Conservation (phyloP, 495 filamentous ascomycete species). For the Aspergillus conjunctus region DNA sequence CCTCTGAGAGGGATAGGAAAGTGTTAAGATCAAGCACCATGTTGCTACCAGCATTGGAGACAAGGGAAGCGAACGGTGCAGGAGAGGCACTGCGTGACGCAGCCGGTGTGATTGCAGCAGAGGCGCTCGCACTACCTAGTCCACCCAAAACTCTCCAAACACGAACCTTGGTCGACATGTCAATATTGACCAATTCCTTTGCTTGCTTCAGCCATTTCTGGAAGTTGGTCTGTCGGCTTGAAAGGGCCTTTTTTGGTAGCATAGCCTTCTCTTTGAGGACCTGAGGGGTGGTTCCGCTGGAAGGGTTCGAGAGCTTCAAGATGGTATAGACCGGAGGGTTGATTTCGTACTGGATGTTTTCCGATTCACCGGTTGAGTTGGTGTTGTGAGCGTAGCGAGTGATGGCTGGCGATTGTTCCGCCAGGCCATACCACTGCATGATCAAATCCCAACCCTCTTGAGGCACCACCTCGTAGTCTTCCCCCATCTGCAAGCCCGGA, state of each 20-base stretch:
- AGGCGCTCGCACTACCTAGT: constrained; percentile 43
- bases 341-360: constrained; percentile 79
- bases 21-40: constrained; percentile 71
- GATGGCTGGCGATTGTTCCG: constrained; percentile 69
- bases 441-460: constrained; percentile 79
- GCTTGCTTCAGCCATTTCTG: constrained; percentile 72
- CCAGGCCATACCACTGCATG: constrained; percentile 78
- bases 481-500: constrained; percentile 61
- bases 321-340: constrained; percentile 86
- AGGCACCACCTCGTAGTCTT: constrained; percentile 79
- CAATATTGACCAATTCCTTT: constrained; percentile 66
- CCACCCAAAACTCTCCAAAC: constrained; percentile 71
- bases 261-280: constrained; percentile 60
- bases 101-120: constrained; percentile 59
- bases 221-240: constrained; percentile 66
- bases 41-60: constrained; percentile 59
- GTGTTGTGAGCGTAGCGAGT: constrained; percentile 78
- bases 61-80: constrained; percentile 40
- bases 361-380: constrained; percentile 51
- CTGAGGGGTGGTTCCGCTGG: constrained; percentile 58
- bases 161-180: constrained; percentile 70
- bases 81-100: constrained; percentile 58
- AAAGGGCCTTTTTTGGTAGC: constrained; percentile 61
- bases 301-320: constrained; percentile 68
- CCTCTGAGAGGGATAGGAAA: constrained; percentile 68